Evolutionary conservation across 192 early-diverging fungal genomes (phyloP), one percentile per base, ranked within the genome.

Genomic region (Podila clonocystis): DNA sequence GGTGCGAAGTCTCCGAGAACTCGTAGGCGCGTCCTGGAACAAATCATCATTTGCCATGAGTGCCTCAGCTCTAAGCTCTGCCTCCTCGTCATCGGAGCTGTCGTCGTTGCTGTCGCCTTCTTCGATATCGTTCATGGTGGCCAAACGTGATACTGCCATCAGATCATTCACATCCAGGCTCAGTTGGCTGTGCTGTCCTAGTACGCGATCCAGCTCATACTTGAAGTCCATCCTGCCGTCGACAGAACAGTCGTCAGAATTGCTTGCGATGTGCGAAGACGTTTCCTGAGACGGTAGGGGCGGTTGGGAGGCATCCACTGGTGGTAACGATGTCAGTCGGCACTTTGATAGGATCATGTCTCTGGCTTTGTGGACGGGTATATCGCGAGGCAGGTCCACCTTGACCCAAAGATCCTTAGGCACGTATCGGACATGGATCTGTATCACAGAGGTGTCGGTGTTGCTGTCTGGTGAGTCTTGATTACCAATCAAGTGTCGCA

Each of bases 341-440:
- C 76, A 79, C 34, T 68, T 72, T 20, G 76, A 28, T 11, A 79
- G 30, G 9, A 79, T 79, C 29, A 72, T 19, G 13, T 79, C 76
- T 17, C 70, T 58, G 15, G 70, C 76, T 20, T 67, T 63, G 26
- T 79, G 76, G 4, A 79, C 66, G 19, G 70, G 70, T 13, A 79
- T 72, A 22, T 72, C 70, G 13, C 49, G 65, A 50, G 76, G 76
- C 26, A 79, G 26, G 22, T 79, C 65, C 2, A 79, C 57, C 58
- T 79, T 69, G 5, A 79, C 70, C 76, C 76, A 79, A 7, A 79
- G 45, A 26, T 79, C 76, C 61, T 72, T 79, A 12, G 60, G 57
- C 15, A 79, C 76, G 48, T 79, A 79, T 7, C 76, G 69, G 9
- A 79, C 76, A 64, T 79, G 69, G 24, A 79, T 64, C n/a, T 69